A percentile compares a stretch with the other conserved stretches of the same genome.
Conservation (phyloP, 352 stramenopile genomes). For the Pythium aquatile region DNA sequence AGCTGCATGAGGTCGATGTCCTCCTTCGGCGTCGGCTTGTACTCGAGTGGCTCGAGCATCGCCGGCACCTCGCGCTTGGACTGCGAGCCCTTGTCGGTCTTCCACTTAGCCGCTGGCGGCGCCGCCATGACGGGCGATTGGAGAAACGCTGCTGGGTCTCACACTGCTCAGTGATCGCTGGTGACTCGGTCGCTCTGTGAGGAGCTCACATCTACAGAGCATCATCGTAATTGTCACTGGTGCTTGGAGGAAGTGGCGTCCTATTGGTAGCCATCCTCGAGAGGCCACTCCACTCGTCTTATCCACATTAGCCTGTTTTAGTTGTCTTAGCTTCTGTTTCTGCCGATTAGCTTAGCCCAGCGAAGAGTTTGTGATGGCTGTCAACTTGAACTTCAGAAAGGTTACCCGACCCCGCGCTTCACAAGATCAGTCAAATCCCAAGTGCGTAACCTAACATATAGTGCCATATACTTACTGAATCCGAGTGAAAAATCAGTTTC, state of each 20-base stretch:
- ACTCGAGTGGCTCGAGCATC: conserved; percentile 58
- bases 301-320: conserved; percentile 1
- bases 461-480: neutral
- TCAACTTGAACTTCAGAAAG: neutral
- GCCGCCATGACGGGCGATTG: conserved; percentile 16
- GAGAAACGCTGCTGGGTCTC: neutral
- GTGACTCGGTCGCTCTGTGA: neutral
- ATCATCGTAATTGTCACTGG: neutral
- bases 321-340: neutral
- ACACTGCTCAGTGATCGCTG: neutral
- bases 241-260: neutral
- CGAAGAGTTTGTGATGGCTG: neutral
- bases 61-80: conserved; percentile 36
- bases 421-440: neutral
- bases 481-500: neutral
- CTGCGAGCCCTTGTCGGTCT: conserved; percentile 21
- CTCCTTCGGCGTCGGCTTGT: conserved; percentile 63
- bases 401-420: neutral
- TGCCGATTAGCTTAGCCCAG: neutral
- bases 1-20: conserved; percentile 53
- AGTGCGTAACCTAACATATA: neutral
- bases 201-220: neutral
- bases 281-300: neutral
- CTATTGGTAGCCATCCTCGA: conserved; percentile 16
- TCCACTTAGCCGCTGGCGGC: conserved; percentile 24